A percentile compares a stretch with the other conserved stretches of the same genome.
These are phyloP conservation scores for Rhizodiscina lignyota DNA, from an alignment of 495 filamentous ascomycete genomes.

Conservation along the genomic window DNA sequence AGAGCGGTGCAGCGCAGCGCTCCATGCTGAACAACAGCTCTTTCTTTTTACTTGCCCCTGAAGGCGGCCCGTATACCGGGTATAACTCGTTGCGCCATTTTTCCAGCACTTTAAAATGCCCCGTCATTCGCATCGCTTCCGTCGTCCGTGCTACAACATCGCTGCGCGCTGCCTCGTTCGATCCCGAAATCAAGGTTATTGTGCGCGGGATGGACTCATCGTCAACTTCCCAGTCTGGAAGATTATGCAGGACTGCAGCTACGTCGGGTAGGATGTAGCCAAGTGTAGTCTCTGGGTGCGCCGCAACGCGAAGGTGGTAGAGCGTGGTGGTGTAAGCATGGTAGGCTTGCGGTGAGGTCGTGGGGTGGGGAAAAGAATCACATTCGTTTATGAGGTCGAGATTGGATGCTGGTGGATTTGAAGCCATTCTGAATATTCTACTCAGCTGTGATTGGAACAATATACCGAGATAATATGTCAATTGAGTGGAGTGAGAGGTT, in stretches of 20 bases:
- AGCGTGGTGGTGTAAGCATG: neutral
- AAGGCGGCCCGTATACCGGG: conserved; percentile 44
- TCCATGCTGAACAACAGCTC: conserved; percentile 64
- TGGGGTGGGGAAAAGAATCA: neutral
- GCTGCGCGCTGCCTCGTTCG: conserved; percentile 27
- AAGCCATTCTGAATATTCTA: no score
- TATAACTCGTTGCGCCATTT: conserved; percentile 88
- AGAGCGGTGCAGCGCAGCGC: conserved; percentile 58
- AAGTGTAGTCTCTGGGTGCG: neutral
- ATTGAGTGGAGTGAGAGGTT: no score
- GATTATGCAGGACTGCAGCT: conserved; percentile 1
- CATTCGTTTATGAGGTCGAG: conserved; percentile 1
- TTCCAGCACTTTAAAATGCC: conserved; percentile 51
- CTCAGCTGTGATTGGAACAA: no score
- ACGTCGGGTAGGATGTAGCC: neutral
- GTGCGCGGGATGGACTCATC: neutral
- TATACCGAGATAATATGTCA: no score
- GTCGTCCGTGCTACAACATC: conserved; percentile 39
- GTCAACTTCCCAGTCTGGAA: conserved; percentile 3
- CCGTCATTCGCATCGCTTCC: conserved; percentile 41
- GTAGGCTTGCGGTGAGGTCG: neutral
- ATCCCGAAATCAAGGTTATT: neutral
- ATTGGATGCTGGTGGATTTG: no score
- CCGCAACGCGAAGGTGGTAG: neutral
- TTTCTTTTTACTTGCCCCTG: conserved; percentile 19